A percentile compares a stretch with the other conserved stretches of the same genome.
phyloP scores from a whole-genome alignment of 805 yeast genomes.

The Kodamaea kaohsiungensis region DNA sequence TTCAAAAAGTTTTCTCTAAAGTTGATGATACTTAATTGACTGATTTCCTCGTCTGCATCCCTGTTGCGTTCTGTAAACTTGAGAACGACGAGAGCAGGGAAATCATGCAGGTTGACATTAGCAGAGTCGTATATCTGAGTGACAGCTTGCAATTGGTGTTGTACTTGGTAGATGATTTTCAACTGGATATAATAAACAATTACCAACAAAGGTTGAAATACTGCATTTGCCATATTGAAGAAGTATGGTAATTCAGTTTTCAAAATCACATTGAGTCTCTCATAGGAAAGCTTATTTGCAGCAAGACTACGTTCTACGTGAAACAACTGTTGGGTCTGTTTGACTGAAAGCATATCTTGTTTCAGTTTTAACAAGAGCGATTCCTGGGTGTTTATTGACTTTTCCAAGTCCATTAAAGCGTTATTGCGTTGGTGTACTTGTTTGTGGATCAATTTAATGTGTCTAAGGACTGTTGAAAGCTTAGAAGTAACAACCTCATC shows the following conservation, averaged over 20 bases:
- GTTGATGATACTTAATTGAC: constrained; percentile 22
- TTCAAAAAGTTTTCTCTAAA: constrained; percentile 20
- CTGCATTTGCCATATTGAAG: constrained; percentile 29
- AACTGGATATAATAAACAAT: constrained; percentile 41
- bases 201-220: constrained; percentile 32
- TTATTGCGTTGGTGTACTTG: constrained; percentile 30
- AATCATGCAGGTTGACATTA: constrained; percentile 7
- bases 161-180: constrained; percentile 31
- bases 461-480: constrained; percentile 14
- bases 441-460: constrained; percentile 26
- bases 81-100: not conserved
- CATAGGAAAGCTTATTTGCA: constrained; percentile 27
- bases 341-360: constrained; percentile 31
- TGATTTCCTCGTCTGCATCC: constrained; percentile 14
- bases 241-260: constrained; percentile 51
- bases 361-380: constrained; percentile 33
- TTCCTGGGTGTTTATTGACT: constrained; percentile 28
- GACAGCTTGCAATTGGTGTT: constrained; percentile 20
- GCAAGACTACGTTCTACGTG: constrained; percentile 28
- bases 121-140: constrained; percentile 15
- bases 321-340: constrained; percentile 27
- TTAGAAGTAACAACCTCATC: constrained; percentile 13
- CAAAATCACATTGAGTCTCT: constrained; percentile 36
- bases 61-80: constrained; percentile 11
- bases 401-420: constrained; percentile 41